Conservation (phyloP, 257 asterid genomes). For the Echium plantagineum region DNA sequence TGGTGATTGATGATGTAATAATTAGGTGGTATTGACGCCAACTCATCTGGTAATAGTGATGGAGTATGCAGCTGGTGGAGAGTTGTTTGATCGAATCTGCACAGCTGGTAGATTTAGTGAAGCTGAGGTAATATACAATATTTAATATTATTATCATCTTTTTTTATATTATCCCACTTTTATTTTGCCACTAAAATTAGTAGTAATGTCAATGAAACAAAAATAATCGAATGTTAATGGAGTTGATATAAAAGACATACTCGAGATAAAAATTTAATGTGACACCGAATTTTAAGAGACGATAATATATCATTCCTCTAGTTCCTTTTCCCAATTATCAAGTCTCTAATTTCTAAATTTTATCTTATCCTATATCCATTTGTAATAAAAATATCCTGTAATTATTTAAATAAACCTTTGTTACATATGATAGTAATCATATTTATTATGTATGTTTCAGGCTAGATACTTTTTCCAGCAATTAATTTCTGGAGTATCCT, state of each 20-base stretch:
- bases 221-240: too few species aligned
- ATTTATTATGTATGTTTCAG: constrained; percentile 19
- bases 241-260: too few species aligned
- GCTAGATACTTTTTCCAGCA: constrained; percentile 84
- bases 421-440: neutral
- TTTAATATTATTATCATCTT: neutral
- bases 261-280: too few species aligned
- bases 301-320: too few species aligned
- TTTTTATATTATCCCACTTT: neutral
- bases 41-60: constrained; percentile 39
- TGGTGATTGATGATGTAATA: neutral
- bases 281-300: too few species aligned
- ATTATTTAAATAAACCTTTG: too few species aligned
- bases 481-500: constrained; percentile 68
- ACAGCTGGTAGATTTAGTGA: constrained; percentile 32
- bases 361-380: too few species aligned
- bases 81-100: constrained; percentile 55
- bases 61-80: constrained; percentile 82
- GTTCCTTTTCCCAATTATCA: too few species aligned
- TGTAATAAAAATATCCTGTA: too few species aligned
- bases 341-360: too few species aligned
- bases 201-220: too few species aligned
- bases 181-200: too few species aligned
- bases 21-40: constrained; percentile 15
- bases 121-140: constrained; percentile 28